Base-by-base conservation (phyloP, 2,329 filamentous ascomycete genomes). In the Cladosporium oxysporum region DNA sequence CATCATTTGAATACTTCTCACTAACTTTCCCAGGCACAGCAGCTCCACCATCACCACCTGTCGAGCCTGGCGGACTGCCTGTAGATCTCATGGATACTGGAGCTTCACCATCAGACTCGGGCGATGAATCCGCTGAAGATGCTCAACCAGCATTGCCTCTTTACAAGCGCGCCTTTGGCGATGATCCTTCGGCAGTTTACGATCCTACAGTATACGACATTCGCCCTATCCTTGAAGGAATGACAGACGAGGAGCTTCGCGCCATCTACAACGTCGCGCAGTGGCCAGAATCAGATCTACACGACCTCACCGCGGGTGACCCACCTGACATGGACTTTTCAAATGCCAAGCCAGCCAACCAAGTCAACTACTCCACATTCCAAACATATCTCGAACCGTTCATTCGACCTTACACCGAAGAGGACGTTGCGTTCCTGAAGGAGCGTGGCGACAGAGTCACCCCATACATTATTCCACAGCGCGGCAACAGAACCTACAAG, bases 141-240 rank as follows among this genome's bases (percentile, higher is more conserved):
- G 85, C 86, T 6, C 85, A 86, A 1, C 84, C 87, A n/a, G 82
- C 86, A 7, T 79, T 90, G 28, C 85, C 87, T 6, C 90, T 93
- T 66, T 89, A 89, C 74, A 91, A 96, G 79, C 74, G 73, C 57
- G 93, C 92, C 0, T 98, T 97, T 77, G 94, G 94, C 66, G 90
- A 94, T 47, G 93, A 98, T 75, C 94, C 94, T 0, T 91, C 92
- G 29, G 92, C 89, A n/a, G 97, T 94, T 73, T 83, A 88, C 71
- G 95, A 99, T 75, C 93, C 93, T 1, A 97, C 94, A 41, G 85
- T 97, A 59, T 99, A 99, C 81, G 91, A 99, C 76, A 97, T 99
- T 69, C 89, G 89, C 65, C 84, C 89, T 0, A 84, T 93, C 28
- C 85, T 86, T 1, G 85, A 89, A 0, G 89, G 85, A 69, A 96